These are phyloP conservation scores for Colletotrichum chlorophyti DNA, from an alignment of 2,329 filamentous ascomycete genomes.

Conservation along the genomic window DNA sequence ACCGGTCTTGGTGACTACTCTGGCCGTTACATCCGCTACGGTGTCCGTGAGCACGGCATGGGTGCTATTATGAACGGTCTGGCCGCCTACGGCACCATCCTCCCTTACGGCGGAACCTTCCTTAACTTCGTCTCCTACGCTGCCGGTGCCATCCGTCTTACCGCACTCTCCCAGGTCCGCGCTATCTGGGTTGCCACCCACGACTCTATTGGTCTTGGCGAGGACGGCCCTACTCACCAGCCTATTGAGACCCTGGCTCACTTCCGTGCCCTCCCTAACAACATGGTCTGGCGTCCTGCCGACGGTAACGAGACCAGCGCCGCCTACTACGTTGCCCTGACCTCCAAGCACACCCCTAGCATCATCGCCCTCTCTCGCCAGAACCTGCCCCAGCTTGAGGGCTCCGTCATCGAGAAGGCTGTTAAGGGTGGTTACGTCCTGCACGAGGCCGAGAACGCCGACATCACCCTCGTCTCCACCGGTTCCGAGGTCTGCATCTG, in stretches of 20 bases:
- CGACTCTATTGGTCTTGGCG: conserved; percentile 98
- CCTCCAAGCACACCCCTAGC: conserved; percentile 86
- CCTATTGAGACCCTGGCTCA: conserved; percentile 97
- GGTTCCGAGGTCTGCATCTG: conserved; percentile 96
- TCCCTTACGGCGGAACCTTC: conserved; percentile 96
- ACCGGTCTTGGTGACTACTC: conserved; percentile 86
- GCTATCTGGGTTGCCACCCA: conserved; percentile 96
- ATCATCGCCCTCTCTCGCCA: conserved; percentile 96
- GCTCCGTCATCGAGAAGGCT: conserved; percentile 86
- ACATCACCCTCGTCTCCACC: conserved; percentile 90
- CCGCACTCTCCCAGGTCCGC: conserved; percentile 88
- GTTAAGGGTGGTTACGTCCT: conserved; percentile 96
- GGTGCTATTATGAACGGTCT: conserved; percentile 95
- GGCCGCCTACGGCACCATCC: conserved; percentile 91
- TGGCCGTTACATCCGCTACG: conserved; percentile 92
- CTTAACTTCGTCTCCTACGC: conserved; percentile 99
- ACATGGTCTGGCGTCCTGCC: conserved; percentile 98
- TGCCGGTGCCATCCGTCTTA: conserved; percentile 92
- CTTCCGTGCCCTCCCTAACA: conserved; percentile 98
- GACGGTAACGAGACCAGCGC: conserved; percentile 98
- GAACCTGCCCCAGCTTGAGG: conserved; percentile 97
- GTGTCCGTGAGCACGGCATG: conserved; percentile 93
- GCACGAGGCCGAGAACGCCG: conserved; percentile 82
- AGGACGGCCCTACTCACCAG: conserved; percentile 98
- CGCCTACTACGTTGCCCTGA: conserved; percentile 95